Evolutionary conservation across 352 stramenopile species (phyloP).

Genomic region (Phytophthora capsici): DNA sequence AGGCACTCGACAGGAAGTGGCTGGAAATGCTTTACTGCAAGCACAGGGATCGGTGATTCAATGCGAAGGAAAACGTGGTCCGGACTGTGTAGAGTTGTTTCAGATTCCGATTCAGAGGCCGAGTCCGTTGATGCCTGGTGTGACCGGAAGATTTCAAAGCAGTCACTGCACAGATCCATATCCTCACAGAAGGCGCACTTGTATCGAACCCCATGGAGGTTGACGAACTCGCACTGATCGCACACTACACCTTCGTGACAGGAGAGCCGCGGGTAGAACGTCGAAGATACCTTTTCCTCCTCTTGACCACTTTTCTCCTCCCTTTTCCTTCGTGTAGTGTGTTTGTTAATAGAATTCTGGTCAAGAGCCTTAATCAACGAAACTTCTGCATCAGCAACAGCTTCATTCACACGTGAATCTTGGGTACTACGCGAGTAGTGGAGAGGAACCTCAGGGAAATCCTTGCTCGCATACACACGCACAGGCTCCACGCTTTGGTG

Average conservation of each 20-base stretch:
- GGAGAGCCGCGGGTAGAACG: conserved; percentile 59
- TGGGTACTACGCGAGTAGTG: conserved; percentile 33
- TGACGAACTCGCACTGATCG: conserved; percentile 66
- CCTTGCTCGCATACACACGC: conserved; percentile 53
- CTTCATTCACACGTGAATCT: conserved; percentile 15
- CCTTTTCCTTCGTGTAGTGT: conserved; percentile 23
- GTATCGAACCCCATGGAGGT: conserved; percentile 66
- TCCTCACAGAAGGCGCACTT: conserved; percentile 79
- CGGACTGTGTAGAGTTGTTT: conserved; percentile 44
- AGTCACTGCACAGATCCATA: conserved; percentile 72
- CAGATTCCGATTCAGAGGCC: conserved; percentile 26
- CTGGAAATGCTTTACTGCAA: conserved; percentile 65
- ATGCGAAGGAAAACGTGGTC: conserved; percentile 76
- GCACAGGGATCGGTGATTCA: conserved; percentile 66
- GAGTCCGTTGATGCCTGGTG: conserved; percentile 30
- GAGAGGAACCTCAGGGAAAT: conserved; percentile 40
- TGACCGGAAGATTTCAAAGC: conserved; percentile 56
- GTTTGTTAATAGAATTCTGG: conserved; percentile 26
- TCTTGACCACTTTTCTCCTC: conserved; percentile 4
- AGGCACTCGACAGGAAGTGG: conserved; percentile 34
- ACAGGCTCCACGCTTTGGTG: conserved; percentile 55
- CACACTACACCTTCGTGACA: conserved; percentile 76
- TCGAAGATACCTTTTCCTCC: not conserved
- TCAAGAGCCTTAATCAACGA: conserved; percentile 33
- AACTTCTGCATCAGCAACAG: conserved; percentile 18